phyloP scores from a whole-genome alignment of 169 alveolate species.

The Plasmodium blacklocki region DNA sequence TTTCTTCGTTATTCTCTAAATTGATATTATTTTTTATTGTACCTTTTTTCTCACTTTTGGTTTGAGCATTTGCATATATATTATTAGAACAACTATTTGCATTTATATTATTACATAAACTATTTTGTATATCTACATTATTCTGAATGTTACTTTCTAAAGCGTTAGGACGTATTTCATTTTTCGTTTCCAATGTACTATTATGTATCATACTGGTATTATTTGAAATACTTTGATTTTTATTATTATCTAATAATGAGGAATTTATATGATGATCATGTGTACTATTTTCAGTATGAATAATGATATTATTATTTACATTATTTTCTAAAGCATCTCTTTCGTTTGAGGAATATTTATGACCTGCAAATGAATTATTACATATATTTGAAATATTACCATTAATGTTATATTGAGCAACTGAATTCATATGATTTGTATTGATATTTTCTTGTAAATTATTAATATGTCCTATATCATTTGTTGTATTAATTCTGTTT shows the following conservation, averaged over 20 bases:
- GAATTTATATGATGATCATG: background rate
- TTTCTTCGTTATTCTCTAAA: too few relatives aligned
- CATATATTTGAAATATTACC: background rate
- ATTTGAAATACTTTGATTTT: background rate
- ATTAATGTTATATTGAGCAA: background rate
- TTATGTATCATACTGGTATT: background rate
- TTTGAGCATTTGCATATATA: background rate
- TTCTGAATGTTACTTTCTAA: constrained; percentile 64
- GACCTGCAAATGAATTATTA: background rate
- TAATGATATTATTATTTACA: background rate
- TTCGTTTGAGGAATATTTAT: background rate
- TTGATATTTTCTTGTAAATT: constrained; percentile 1
- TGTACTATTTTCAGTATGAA: background rate
- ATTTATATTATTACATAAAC: background rate
- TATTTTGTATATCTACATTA: background rate
- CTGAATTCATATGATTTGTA: background rate
- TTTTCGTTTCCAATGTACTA: constrained; percentile 3
- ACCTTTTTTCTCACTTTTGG: constrained; percentile 13
- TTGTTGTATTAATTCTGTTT: constrained; percentile 2
- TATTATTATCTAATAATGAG: background rate
- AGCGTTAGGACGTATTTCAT: constrained; percentile 60
- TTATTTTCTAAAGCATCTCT: background rate
- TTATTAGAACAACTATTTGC: constrained; percentile 31
- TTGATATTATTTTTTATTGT: too few relatives aligned
- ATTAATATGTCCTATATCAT: background rate